These are phyloP conservation scores for Malassezia japonica DNA, from an alignment of 1,284 basidiomycete species.

Conservation along the genomic window DNA sequence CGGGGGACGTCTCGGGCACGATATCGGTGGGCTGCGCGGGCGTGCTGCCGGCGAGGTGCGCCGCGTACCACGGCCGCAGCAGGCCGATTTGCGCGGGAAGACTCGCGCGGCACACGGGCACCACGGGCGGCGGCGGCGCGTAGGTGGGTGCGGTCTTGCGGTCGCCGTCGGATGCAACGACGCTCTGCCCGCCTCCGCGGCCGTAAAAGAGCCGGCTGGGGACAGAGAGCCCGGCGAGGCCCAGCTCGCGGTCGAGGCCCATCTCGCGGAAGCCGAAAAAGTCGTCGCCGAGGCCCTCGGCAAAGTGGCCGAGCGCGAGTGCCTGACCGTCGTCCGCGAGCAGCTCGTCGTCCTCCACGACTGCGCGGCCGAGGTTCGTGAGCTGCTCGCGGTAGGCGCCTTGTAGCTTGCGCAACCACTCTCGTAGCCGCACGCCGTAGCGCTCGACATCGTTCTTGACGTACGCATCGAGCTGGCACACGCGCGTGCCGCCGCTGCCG, in stretches of 20 bases:
- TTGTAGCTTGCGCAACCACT: slow-evolving; percentile 74
- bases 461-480: slow-evolving; percentile 72
- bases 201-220: slow-evolving; percentile 71
- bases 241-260: slow-evolving; percentile 78
- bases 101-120: slow-evolving; percentile 59
- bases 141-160: slow-evolving; percentile 50
- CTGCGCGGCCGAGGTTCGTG: slow-evolving; percentile 52
- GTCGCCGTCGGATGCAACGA: neutral
- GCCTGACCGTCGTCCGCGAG: slow-evolving; percentile 69
- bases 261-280: slow-evolving; percentile 80
- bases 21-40: neutral
- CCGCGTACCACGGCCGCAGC: slow-evolving; percentile 61
- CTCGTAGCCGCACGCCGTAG: slow-evolving; percentile 64
- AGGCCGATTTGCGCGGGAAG: slow-evolving; percentile 73
- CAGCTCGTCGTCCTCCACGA: slow-evolving; percentile 60
- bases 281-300: slow-evolving; percentile 79
- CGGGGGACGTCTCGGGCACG: slow-evolving; percentile 36
- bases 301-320: slow-evolving; percentile 70
- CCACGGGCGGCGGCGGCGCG: slow-evolving; percentile 69
- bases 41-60: slow-evolving; percentile 19
- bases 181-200: slow-evolving; percentile 46
- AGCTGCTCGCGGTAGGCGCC: slow-evolving; percentile 64
- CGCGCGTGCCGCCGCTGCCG: slow-evolving; percentile 67
- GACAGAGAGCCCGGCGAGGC: slow-evolving; percentile 66
- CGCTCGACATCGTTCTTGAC: slow-evolving; percentile 79